phyloP scores from a whole-genome alignment of 2,329 filamentous ascomycete genomes.

The Epichloe brachyelytri region DNA sequence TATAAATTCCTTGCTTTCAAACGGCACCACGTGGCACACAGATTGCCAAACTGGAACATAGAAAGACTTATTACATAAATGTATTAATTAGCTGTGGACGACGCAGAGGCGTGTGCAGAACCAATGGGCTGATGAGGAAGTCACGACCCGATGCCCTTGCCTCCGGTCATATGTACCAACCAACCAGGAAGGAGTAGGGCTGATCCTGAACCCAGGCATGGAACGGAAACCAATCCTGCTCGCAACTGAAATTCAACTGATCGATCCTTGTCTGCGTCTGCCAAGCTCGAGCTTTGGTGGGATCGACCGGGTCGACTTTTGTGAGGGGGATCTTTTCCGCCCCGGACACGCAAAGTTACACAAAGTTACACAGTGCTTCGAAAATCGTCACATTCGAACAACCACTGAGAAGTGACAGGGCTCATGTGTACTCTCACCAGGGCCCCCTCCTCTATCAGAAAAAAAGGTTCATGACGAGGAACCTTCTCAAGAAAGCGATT shows the following conservation, averaged over 20 bases:
- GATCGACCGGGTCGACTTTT: background rate
- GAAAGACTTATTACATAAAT: too few relatives aligned
- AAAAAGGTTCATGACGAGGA: background rate
- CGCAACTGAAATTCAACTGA: too few relatives aligned
- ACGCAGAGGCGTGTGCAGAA: background rate
- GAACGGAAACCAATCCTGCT: too few relatives aligned
- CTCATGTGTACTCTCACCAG: background rate
- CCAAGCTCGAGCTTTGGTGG: background rate
- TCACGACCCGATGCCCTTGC: background rate
- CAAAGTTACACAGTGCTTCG: slow-evolving; percentile 1
- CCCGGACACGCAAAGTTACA: background rate
- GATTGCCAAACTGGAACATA: too few relatives aligned
- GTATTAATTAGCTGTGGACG: too few relatives aligned
- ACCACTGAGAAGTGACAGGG: slow-evolving; percentile 1
- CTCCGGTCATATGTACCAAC: too few relatives aligned
- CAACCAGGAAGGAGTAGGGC: background rate
- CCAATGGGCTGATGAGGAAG: background rate
- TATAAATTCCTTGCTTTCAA: too few relatives aligned
- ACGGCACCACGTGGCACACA: too few relatives aligned
- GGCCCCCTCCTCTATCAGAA: background rate
- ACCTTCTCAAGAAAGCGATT: background rate
- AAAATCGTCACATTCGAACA: slow-evolving; percentile 1
- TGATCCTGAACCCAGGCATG: background rate
- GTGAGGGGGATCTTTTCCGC: background rate
- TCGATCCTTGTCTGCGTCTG: background rate